phyloP scores from a whole-genome alignment of 2,329 filamentous ascomycete species.

The Colletotrichum cereale region DNA sequence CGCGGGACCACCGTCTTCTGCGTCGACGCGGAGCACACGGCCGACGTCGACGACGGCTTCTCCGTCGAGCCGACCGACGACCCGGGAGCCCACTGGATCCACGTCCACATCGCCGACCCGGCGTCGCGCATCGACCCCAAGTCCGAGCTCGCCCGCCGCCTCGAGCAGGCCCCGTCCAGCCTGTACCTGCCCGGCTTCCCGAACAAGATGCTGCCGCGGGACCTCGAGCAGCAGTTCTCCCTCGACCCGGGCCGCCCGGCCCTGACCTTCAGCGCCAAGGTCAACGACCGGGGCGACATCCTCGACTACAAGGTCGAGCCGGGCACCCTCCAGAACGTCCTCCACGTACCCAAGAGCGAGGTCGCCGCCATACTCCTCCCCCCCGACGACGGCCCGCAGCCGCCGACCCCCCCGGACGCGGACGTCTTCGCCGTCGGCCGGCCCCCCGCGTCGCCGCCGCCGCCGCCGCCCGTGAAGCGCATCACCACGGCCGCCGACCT shows the following conservation, averaged over 20 bases:
- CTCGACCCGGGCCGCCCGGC: slow-evolving; percentile 63
- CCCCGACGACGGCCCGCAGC: slow-evolving; percentile 4
- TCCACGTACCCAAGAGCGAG: slow-evolving; percentile 61
- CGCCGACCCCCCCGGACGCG: not conserved
- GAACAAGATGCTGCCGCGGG: slow-evolving; percentile 67
- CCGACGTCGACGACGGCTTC: slow-evolving; percentile 83
- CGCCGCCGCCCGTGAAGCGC: slow-evolving; percentile 50
- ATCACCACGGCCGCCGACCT: slow-evolving; percentile 61
- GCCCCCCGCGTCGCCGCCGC: slow-evolving; percentile 41
- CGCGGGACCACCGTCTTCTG: slow-evolving; percentile 73
- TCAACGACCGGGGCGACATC: slow-evolving; percentile 65
- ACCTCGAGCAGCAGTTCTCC: slow-evolving; percentile 62
- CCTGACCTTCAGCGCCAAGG: slow-evolving; percentile 72
- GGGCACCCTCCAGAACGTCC: slow-evolving; percentile 65
- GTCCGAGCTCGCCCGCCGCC: slow-evolving; percentile 69
- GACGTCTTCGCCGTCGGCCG: slow-evolving; percentile 51
- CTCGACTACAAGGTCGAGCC: slow-evolving; percentile 68
- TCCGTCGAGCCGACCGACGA: slow-evolving; percentile 73
- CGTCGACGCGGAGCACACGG: slow-evolving; percentile 75
- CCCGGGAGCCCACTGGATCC: slow-evolving; percentile 76
- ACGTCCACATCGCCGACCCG: slow-evolving; percentile 83
- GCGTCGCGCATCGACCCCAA: slow-evolving; percentile 75
- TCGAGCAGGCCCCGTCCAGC: slow-evolving; percentile 71
- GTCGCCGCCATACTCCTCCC: slow-evolving; percentile 34
- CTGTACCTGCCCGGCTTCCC: slow-evolving; percentile 71